Base-by-base conservation (phyloP, 2,329 filamentous ascomycete species). In the Cordyceps pruinosa region DNA sequence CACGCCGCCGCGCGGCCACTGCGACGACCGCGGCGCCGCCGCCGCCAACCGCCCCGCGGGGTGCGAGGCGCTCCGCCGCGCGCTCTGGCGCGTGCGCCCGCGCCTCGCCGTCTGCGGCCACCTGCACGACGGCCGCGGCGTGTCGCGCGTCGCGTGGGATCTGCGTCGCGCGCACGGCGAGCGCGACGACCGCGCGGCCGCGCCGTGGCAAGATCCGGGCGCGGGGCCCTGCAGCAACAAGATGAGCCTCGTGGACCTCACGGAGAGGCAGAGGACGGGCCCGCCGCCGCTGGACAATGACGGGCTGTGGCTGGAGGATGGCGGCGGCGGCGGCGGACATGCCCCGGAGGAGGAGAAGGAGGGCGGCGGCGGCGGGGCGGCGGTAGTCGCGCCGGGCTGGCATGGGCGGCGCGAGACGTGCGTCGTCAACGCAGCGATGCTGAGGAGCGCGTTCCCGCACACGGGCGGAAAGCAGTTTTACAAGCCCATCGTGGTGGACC, bases 401-500 rank as follows among this genome's bases (percentile, higher is more conserved):
- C 67, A 72, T 62, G 74, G 76, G 46, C 77, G 82, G 63, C 74
- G 68, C 59, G 87, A 93, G 73, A 94, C 89, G 1, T 92, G 85
- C 66, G 74, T 95, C 54, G 80, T 94, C 63, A 95, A 96, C 72
- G 88, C 88, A 28, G 85, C 89, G 21, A 85, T 92, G 60, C 81
- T 88, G 77, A 84, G 83, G 44, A 84, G 78, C 23, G 85, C 81
- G 60, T 86, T 83, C 71, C 86, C 86, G 50, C 84, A 87, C 61
- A 65, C 64, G 1, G 78, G 76, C 2, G 83, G 83, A 17, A 88
- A 85, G 68, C 77, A 72, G 60, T 84, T 88, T 71, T 85, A 92
- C 70, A 89, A 91, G 67, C 86, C 90, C 21, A 87, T 95, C 62
- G 86, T 95, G n/a, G 84, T 96, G 13, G 89, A 96, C 67, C 66